Conservation (phyloP, 345 rosid species). For the Hibiscus syriacus region DNA sequence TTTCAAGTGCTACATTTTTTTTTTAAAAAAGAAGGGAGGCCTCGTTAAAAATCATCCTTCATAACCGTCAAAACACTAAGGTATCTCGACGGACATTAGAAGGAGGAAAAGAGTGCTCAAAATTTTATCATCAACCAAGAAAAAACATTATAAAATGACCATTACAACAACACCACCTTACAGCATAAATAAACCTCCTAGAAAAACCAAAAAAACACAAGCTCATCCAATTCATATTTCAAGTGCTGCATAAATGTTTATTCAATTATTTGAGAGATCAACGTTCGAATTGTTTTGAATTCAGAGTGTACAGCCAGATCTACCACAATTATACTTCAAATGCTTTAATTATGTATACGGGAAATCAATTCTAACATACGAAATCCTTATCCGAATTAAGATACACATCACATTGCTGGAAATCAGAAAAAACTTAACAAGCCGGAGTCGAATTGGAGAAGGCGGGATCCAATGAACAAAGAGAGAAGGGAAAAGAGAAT, state of each 20-base stretch:
- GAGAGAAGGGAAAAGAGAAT: not conserved
- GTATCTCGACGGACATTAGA: too few relatives aligned
- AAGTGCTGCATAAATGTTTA: not conserved
- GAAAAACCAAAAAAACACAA: too few relatives aligned
- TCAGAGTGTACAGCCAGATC: conserved; percentile 23
- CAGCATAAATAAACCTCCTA: too few relatives aligned
- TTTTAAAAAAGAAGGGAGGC: too few relatives aligned
- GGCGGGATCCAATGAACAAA: conserved; percentile 20
- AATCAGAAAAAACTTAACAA: conserved; percentile 5
- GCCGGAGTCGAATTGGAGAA: not conserved
- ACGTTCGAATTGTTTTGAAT: not conserved
- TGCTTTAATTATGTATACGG: not conserved
- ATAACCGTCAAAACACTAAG: too few relatives aligned
- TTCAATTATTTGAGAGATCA: conserved; percentile 7
- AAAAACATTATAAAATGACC: too few relatives aligned
- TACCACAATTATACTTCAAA: conserved; percentile 11
- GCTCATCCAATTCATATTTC: conserved; percentile 10
- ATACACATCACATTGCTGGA: not conserved
- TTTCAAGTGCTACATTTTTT: too few relatives aligned
- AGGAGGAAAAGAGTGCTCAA: too few relatives aligned
- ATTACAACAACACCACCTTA: too few relatives aligned
- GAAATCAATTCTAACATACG: not conserved
- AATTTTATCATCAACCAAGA: too few relatives aligned
- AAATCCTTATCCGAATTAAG: conserved; percentile 1
- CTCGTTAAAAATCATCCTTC: too few relatives aligned